A percentile compares a stretch with the other conserved stretches of the same genome.
Evolutionary conservation across 768 basidiomycete genomes (phyloP).

Genomic region (Strobilomyces dryophilus): DNA sequence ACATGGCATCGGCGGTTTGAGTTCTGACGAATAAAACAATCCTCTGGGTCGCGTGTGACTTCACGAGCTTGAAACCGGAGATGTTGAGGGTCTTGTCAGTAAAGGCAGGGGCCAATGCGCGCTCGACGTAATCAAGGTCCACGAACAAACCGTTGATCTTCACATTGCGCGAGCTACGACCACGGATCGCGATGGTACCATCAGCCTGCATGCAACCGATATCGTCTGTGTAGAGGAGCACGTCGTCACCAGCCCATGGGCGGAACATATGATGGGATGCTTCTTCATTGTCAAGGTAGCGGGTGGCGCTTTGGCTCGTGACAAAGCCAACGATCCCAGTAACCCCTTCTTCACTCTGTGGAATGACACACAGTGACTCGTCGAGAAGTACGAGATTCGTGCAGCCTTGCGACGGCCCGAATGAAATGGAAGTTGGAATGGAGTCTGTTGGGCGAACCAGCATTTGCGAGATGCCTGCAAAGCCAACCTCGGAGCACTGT

Average conservation of each 20-base stretch:
- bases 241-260: slow-evolving; percentile 11
- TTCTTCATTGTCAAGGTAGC: slow-evolving; percentile 11
- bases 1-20: slow-evolving; percentile 6
- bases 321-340: slow-evolving; percentile 9
- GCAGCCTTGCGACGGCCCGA: slow-evolving; percentile 9
- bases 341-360: background rate
- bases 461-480: slow-evolving; percentile 15
- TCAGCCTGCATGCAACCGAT: slow-evolving; percentile 16
- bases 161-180: slow-evolving; percentile 14
- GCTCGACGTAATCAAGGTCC: slow-evolving; percentile 15
- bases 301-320: slow-evolving; percentile 10
- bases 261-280: slow-evolving; percentile 15
- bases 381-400: slow-evolving; percentile 12
- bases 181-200: slow-evolving; percentile 11
- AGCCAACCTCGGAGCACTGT: slow-evolving; percentile 15
- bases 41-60: slow-evolving; percentile 5
- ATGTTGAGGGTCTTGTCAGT: slow-evolving; percentile 4
- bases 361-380: slow-evolving; percentile 11
- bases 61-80: slow-evolving; percentile 11
- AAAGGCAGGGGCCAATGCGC: slow-evolving; percentile 14
- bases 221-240: slow-evolving; percentile 13
- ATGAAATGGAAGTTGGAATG: slow-evolving; percentile 10
- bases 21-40: slow-evolving; percentile 6
- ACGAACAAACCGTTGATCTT: slow-evolving; percentile 15
- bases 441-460: slow-evolving; percentile 10